phyloP scores from a whole-genome alignment of 495 filamentous ascomycete genomes.

The Aspergillus asperescens region DNA sequence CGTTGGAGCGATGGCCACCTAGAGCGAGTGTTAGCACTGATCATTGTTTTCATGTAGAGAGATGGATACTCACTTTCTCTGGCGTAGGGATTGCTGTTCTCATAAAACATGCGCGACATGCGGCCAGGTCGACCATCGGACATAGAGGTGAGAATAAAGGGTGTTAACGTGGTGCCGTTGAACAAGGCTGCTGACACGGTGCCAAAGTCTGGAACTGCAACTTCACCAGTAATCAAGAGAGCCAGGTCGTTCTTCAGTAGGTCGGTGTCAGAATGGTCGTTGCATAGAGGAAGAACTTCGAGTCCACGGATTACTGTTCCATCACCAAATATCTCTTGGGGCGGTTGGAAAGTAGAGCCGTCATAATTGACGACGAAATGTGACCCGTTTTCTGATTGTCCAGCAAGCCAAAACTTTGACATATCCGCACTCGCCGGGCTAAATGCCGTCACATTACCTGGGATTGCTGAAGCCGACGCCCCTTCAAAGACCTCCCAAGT shows the following conservation, averaged over 20 bases:
- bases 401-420: slow-evolving; percentile 74
- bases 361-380: slow-evolving; percentile 77
- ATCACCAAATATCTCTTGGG: slow-evolving; percentile 53
- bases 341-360: slow-evolving; percentile 51
- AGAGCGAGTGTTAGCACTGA: slow-evolving; percentile 20
- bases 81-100: slow-evolving; percentile 63
- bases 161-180: slow-evolving; percentile 70
- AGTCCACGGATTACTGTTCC: slow-evolving; percentile 68
- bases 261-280: slow-evolving; percentile 58
- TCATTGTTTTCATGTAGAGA: slow-evolving; percentile 4
- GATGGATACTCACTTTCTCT: slow-evolving; percentile 39
- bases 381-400: slow-evolving; percentile 58
- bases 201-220: slow-evolving; percentile 71
- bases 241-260: slow-evolving; percentile 60
- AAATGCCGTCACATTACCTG: slow-evolving; percentile 73
- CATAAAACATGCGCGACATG: slow-evolving; percentile 72
- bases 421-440: slow-evolving; percentile 62
- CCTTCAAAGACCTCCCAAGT: slow-evolving; percentile 62
- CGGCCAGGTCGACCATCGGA: slow-evolving; percentile 58
- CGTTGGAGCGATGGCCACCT: slow-evolving; percentile 64
- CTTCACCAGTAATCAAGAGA: slow-evolving; percentile 76
- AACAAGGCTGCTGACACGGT: slow-evolving; percentile 82
- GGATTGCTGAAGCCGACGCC: slow-evolving; percentile 53
- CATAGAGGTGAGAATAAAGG: slow-evolving; percentile 73
- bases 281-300: slow-evolving; percentile 67